Evolutionary conservation across 2,329 filamentous ascomycete genomes (phyloP).

Genomic region (Arthrobotrys conoides): DNA sequence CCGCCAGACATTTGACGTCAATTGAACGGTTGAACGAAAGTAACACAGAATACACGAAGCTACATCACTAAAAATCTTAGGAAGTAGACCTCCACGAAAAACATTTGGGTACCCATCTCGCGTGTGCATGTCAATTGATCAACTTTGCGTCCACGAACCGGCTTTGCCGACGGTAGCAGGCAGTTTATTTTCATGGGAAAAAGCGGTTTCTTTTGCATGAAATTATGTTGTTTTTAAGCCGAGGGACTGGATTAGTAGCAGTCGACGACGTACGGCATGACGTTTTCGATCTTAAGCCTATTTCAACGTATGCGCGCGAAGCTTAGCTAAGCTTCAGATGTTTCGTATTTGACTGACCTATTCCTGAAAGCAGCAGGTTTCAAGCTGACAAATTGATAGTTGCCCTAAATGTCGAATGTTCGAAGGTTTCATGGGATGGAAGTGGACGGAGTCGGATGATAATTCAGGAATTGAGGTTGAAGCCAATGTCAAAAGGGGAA

Average conservation of each 20-base stretch:
- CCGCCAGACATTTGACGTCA: background rate
- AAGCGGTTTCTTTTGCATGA: slow-evolving; percentile 23
- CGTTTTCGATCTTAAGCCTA: slow-evolving; percentile 11
- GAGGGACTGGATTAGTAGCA: slow-evolving; percentile 9
- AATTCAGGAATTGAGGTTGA: background rate
- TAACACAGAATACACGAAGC: background rate
- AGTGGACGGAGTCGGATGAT: background rate
- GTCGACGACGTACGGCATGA: slow-evolving; percentile 10
- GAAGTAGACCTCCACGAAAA: background rate
- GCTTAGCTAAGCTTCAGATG: slow-evolving; percentile 16
- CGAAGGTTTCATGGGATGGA: too few species aligned
- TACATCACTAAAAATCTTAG: background rate
- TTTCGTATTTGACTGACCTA: slow-evolving; percentile 5
- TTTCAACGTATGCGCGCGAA: background rate
- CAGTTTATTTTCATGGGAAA: background rate
- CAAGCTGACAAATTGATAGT: slow-evolving; percentile 1
- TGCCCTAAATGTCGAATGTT: background rate
- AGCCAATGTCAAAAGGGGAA: slow-evolving; percentile 20
- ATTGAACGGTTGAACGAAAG: background rate
- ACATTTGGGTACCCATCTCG: background rate
- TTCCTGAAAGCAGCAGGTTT: slow-evolving; percentile 13
- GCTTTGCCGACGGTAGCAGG: slow-evolving; percentile 5
- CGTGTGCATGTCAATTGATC: background rate
- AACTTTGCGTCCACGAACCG: background rate
- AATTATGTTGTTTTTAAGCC: slow-evolving; percentile 38